Evolutionary conservation across 176 grass and related monocot genomes (phyloP), one percentile per base, ranked within the genome.

Genomic region (Saccharum spontaneum): DNA sequence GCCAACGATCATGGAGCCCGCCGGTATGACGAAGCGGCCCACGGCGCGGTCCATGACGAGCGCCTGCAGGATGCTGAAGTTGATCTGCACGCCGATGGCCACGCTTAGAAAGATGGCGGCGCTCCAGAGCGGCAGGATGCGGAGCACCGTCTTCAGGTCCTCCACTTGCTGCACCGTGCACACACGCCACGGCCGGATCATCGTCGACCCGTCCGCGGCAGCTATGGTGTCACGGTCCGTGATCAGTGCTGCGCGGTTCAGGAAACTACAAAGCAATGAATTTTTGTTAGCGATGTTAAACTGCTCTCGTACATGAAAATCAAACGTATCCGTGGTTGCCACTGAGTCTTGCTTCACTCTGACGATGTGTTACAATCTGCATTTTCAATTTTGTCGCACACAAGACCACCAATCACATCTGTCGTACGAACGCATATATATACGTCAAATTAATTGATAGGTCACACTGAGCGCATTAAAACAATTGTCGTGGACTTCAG

Each of bases 101-200:
- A 92, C 5, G 60, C 88, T 94, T 28, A 89, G 14, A 44, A 81
- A 18, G 83, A 97, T 89, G 54, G 77, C 20, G 33, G 94, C 59
- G 54, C 39, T 71, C 95, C 90, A 94, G 4, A 97, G 41, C 24
- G 95, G 92, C 23, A 94, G 31, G 75, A 97, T 70, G 28, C 95
- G 88, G 38, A 91, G 15, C 24, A 94, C 67, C 8, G 84, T 5
- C 86, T 97, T 94, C 38, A 97, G 52, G 36, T 97, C 95, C 62
- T 92, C 92, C 67, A 94, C 88, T 76, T 97, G 67, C 82, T 83
- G 88, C 50, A 97, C 88, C 4, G 84, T 94, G 86, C 95, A 97
- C 1, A 94, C 62, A 10, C 61, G 72, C 95, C 92, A 97, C 3
- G 88, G 88, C 37, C 81, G 79, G 11, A 67, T 45, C 23, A 40